Percentiles rank a stretch among this genome's conserved stretches.
phyloP scores from a whole-genome alignment of 169 alveolate species.

The Plasmodium knowlesi region DNA sequence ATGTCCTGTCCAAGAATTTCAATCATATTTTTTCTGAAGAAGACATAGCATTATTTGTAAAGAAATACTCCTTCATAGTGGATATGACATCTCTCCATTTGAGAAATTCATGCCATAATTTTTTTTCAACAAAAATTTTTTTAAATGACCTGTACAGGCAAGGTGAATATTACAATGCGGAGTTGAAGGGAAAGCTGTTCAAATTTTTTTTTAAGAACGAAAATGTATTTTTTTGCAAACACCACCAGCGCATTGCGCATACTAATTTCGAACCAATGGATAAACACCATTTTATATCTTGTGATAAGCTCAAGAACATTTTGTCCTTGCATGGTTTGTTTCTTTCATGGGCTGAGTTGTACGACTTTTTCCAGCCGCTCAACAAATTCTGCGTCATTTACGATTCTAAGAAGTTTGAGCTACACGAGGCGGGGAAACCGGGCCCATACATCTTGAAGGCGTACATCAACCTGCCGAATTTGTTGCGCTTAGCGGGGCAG shows the following conservation, averaged over 20 bases:
- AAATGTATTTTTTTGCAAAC: conserved; percentile 15
- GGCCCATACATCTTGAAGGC: conserved; percentile 66
- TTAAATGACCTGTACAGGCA: conserved; percentile 46
- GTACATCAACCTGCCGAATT: conserved; percentile 33
- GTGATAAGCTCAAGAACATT: conserved; percentile 27
- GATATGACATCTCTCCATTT: conserved; percentile 64
- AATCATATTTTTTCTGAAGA: conserved; percentile 52
- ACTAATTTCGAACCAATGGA: conserved; percentile 1
- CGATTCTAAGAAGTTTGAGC: conserved; percentile 4
- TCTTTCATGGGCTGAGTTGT: conserved; percentile 70
- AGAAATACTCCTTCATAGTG: conserved; percentile 21
- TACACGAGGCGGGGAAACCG: neutral
- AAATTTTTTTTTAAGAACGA: conserved; percentile 24
- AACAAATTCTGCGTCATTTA: conserved; percentile 54
- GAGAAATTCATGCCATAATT: conserved; percentile 35
- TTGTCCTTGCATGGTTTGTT: conserved; percentile 25
- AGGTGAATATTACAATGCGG: conserved; percentile 35
- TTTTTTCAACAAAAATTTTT: conserved; percentile 11
- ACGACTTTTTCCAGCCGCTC: conserved; percentile 64
- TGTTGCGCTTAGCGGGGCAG: conserved; percentile 5
- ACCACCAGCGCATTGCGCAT: neutral
- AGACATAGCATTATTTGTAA: conserved; percentile 40
- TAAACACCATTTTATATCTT: conserved; percentile 21
- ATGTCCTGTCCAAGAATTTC: conserved; percentile 35
- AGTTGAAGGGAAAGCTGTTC: conserved; percentile 39